Percentiles rank a stretch among this genome's conserved stretches.
phyloP scores from a whole-genome alignment of 2,329 filamentous ascomycete species.

The Aspergillus novoparasiticus region DNA sequence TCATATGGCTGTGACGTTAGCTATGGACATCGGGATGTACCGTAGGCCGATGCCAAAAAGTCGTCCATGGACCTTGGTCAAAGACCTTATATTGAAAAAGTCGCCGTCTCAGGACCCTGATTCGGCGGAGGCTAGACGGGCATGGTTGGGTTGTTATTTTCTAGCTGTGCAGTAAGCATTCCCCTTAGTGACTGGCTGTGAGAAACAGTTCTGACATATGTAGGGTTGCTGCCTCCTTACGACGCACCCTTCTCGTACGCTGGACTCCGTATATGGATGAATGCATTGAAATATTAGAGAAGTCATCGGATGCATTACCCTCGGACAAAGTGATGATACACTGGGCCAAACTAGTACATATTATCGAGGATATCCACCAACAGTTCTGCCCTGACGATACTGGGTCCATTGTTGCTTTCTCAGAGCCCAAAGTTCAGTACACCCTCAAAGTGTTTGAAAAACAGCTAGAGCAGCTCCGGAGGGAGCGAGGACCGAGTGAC shows the following conservation, averaged over 20 bases:
- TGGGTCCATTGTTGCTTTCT: constrained; percentile 54
- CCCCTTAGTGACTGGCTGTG: not conserved
- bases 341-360: constrained; percentile 60
- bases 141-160: constrained; percentile 65
- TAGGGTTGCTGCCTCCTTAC: constrained; percentile 61
- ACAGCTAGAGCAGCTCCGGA: constrained; percentile 63
- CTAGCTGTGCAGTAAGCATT: constrained; percentile 55
- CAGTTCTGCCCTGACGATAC: constrained; percentile 71
- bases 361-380: constrained; percentile 69
- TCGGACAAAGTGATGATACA: constrained; percentile 60
- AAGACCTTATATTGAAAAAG: constrained; percentile 44
- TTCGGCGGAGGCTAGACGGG: constrained; percentile 59
- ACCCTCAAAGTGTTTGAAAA: constrained; percentile 66
- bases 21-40: constrained; percentile 78
- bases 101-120: constrained; percentile 48
- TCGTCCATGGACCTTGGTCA: constrained; percentile 37
- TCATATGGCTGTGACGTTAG: constrained; percentile 79
- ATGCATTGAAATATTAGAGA: constrained; percentile 60
- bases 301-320: constrained; percentile 58
- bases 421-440: constrained; percentile 66
- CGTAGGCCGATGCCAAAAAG: constrained; percentile 49
- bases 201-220: not conserved
- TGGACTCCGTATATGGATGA: constrained; percentile 67
- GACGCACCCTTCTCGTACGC: constrained; percentile 60
- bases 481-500: constrained; percentile 55